phyloP scores from a whole-genome alignment of 164 flowering plant species.

The Nymphaea colorata region DNA sequence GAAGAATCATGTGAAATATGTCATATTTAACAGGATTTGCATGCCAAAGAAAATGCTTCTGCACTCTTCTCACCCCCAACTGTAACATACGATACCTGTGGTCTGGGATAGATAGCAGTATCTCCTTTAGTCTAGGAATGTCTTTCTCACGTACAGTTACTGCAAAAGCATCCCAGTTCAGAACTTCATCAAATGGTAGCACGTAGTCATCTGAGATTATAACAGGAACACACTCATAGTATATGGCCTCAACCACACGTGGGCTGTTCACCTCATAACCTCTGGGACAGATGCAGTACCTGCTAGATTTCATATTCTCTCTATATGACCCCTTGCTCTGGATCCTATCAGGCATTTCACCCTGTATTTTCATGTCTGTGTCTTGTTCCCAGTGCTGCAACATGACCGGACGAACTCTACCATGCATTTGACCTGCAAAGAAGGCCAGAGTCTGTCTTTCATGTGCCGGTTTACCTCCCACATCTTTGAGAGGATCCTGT shows the following conservation, averaged over 20 bases:
- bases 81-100: constrained; percentile 5
- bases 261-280: constrained; percentile 8
- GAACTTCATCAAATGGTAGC: constrained; percentile 4
- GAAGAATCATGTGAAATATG: constrained; percentile 10
- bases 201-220: constrained; percentile 8
- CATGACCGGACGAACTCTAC: constrained; percentile 1
- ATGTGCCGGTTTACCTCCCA: constrained; percentile 6
- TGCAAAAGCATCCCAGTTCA: constrained; percentile 6
- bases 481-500: constrained; percentile 1
- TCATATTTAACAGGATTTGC: constrained; percentile 8
- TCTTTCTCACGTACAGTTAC: constrained; percentile 6
- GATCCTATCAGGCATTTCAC: constrained; percentile 1
- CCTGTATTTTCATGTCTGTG: constrained; percentile 7
- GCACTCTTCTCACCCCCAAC: constrained; percentile 4
- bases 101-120: constrained; percentile 5
- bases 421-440: constrained; percentile 10
- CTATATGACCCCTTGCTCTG: constrained; percentile 1
- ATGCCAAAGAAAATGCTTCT: constrained; percentile 10
- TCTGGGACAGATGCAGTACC: constrained; percentile 10
- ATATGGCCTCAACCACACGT: constrained; percentile 7
- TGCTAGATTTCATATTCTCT: constrained; percentile 6
- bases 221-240: constrained; percentile 8
- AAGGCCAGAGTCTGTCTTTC: constrained; percentile 6
- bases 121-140: constrained; percentile 6
- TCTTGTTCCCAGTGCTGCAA: constrained; percentile 9